A percentile compares a stretch with the other conserved stretches of the same genome.
These are phyloP conservation scores for Eruca vesicaria DNA, from an alignment of 441 rosid species.

Conservation along the genomic window DNA sequence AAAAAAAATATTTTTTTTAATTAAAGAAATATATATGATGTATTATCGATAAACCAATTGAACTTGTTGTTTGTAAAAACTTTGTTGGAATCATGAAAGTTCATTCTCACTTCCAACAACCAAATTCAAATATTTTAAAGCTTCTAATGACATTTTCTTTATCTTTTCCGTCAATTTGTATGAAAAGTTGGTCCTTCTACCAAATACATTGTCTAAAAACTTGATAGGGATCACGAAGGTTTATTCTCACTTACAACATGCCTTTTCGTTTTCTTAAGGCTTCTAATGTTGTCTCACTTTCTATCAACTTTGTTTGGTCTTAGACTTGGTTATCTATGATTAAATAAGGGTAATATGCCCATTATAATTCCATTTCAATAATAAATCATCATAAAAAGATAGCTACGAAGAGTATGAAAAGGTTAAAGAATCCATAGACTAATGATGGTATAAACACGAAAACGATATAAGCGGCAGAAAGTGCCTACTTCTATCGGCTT, in stretches of 20 bases:
- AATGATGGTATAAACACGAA: constrained; percentile 26
- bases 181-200: constrained; percentile 3
- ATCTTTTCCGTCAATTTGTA: constrained; percentile 6
- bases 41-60: constrained; percentile 8
- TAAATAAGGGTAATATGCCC: constrained; percentile 22
- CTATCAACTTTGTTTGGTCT: constrained; percentile 18
- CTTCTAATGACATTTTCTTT: constrained; percentile 5
- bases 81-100: constrained; percentile 24
- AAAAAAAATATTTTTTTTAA: no score
- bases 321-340: constrained; percentile 7
- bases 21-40: not conserved
- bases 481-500: constrained; percentile 4
- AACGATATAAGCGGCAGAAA: constrained; percentile 24
- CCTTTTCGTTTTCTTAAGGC: constrained; percentile 20
- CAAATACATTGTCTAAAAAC: not conserved
- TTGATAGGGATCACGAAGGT: constrained; percentile 19
- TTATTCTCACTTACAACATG: constrained; percentile 17
- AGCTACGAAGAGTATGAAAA: constrained; percentile 10
- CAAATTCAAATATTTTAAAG: constrained; percentile 1
- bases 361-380: not conserved
- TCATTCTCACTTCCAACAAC: constrained; percentile 18
- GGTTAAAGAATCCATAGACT: constrained; percentile 13
- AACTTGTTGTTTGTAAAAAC: not conserved
- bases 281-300: constrained; percentile 26
- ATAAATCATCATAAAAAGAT: not conserved